phyloP scores from a whole-genome alignment of 805 yeast genomes.

The Debaryomyces castellii region DNA sequence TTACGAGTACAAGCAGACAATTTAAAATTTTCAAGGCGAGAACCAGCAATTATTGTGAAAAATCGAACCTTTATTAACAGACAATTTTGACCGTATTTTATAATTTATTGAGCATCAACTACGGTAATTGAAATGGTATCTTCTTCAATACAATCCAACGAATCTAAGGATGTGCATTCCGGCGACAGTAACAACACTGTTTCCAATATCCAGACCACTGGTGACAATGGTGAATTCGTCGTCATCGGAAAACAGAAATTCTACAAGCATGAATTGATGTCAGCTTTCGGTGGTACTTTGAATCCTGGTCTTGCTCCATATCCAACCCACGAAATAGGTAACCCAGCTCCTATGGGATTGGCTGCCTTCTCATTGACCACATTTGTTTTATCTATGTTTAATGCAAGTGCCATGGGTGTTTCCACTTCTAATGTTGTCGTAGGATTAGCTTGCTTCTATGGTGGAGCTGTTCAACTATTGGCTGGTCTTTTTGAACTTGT shows the following conservation, averaged over 20 bases:
- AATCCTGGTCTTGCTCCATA: constrained; percentile 34
- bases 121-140: constrained; percentile 2
- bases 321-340: constrained; percentile 61
- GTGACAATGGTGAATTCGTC: constrained; percentile 37
- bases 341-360: constrained; percentile 69
- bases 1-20: background rate
- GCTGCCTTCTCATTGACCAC: constrained; percentile 65
- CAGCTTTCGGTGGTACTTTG: constrained; percentile 39
- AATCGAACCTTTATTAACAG: background rate
- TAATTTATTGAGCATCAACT: background rate
- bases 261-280: constrained; percentile 39
- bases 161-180: constrained; percentile 13
- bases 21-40: background rate
- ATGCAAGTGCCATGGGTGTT: constrained; percentile 58
- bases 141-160: constrained; percentile 14
- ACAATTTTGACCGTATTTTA: background rate
- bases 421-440: constrained; percentile 53
- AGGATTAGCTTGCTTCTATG: constrained; percentile 62
- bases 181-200: background rate
- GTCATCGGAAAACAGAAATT: constrained; percentile 34
- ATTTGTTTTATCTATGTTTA: constrained; percentile 56
- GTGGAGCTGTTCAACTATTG: constrained; percentile 58
- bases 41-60: background rate
- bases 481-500: constrained; percentile 73
- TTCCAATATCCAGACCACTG: constrained; percentile 26